Evolutionary conservation across 306 rosid species (phyloP).

Genomic region (Quercus bicolor): DNA sequence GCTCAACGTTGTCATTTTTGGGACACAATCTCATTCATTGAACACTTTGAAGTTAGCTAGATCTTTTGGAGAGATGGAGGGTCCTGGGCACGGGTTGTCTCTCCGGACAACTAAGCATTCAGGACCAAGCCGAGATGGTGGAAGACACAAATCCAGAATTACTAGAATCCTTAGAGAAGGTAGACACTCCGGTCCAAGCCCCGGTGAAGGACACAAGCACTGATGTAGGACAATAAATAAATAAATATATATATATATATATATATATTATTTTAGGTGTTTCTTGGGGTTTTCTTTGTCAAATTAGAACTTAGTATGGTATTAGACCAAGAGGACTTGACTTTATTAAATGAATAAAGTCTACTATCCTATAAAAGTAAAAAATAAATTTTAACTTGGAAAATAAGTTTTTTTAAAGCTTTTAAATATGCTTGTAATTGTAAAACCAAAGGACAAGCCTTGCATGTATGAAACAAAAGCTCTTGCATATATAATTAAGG

Average conservation of each 20-base stretch:
- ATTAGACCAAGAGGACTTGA: too few species aligned
- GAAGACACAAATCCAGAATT: slow-evolving; percentile 28
- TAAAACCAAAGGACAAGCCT: too few species aligned
- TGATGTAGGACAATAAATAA: not conserved
- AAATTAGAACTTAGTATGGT: too few species aligned
- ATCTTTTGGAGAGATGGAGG: not conserved
- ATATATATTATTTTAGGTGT: not conserved
- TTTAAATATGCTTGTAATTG: too few species aligned
- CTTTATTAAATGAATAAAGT: too few species aligned
- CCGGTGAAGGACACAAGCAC: slow-evolving; percentile 31
- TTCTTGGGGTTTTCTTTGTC: too few species aligned
- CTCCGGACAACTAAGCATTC: slow-evolving; percentile 37
- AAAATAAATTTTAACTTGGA: too few species aligned
- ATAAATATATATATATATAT: too few species aligned
- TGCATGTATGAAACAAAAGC: too few species aligned
- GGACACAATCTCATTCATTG: slow-evolving; percentile 22
- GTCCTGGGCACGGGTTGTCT: slow-evolving; percentile 1
- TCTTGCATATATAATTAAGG: too few species aligned
- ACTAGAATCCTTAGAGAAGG: not conserved
- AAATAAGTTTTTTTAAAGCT: too few species aligned
- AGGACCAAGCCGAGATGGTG: slow-evolving; percentile 48
- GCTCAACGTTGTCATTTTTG: slow-evolving; percentile 12
- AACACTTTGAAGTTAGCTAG: not conserved
- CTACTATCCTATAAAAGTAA: too few species aligned
- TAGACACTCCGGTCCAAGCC: slow-evolving; percentile 35